Base-by-base conservation (phyloP, 225 moss, liverwort and hornwort species). In the Polytrichum commune region DNA sequence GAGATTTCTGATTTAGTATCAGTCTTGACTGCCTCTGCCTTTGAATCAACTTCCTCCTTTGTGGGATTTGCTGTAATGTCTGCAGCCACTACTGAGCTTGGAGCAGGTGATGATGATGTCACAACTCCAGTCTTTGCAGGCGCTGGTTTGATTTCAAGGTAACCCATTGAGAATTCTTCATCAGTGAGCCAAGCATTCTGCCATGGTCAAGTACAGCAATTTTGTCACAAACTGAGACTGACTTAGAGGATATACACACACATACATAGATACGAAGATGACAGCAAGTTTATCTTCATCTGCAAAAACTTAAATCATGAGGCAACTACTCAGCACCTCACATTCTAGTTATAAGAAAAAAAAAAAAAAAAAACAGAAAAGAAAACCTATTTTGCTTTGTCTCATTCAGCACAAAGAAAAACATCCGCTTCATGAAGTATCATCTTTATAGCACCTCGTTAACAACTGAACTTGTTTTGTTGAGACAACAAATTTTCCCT, bases 101-200 rank as follows among this genome's bases (percentile, higher is more conserved):
- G 82, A 63, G 81, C 75, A 66, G 75, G 88, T 4, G 94, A 75
- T 72, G 82, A 86, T 64, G 83, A 68, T 32, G 78, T 68, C 71
- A 46, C 74, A 69, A 69, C 64, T 71, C 81, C 78, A 64, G 69
- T 69, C 80, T 94, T 97, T 56, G 86, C 69, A n/a, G 86, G 84
- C 4, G 92, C 78, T 69, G 88, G 88, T 81, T 93, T 94, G 19
- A 87, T 78, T 79, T 97, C 97, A 38, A 97, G 77, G 54, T 78
- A 90, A 76, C 97, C 97, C 97, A 92, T 92, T 9, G 91, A 84
- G 71, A 97, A 97, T 24, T 97, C 97, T 73, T 97, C 97, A 62
- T 97, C 97, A 67, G 94, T 82, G 70, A 94, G 92, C 97, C 97
- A 97, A 67, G 86, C 80, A 87, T 90, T 94, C 97, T 97, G 85